phyloP scores from a whole-genome alignment of 2,329 filamentous ascomycete genomes.

The Aspergillus felis region DNA sequence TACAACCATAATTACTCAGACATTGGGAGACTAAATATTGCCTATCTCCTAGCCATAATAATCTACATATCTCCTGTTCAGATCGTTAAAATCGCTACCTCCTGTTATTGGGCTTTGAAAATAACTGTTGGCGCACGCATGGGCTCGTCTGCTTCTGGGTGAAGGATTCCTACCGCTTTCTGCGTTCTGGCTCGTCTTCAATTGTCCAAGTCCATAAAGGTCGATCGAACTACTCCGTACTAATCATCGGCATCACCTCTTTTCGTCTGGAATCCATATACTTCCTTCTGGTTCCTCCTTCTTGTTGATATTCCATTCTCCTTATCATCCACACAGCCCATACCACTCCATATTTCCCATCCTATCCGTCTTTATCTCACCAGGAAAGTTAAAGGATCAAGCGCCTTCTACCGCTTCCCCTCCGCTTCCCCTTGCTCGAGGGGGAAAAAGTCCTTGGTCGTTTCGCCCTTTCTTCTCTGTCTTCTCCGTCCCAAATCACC shows the following conservation, averaged over 20 bases:
- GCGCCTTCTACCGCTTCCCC: conserved; percentile 1
- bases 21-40: background rate
- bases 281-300: background rate
- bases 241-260: background rate
- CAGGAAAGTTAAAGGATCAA: background rate
- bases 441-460: conserved; percentile 19
- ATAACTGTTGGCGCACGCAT: background rate
- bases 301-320: background rate
- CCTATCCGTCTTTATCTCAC: conserved; percentile 7
- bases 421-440: conserved; percentile 12
- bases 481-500: background rate
- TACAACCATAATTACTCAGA: background rate
- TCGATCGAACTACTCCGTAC: background rate
- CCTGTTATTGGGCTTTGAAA: background rate
- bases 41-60: background rate
- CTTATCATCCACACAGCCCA: background rate
- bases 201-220: background rate
- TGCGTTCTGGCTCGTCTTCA: background rate
- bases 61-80: background rate
- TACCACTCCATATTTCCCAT: background rate
- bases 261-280: background rate
- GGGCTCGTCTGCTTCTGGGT: background rate
- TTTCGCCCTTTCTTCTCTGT: conserved; percentile 2
- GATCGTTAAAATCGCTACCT: background rate
- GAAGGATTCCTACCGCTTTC: background rate